A percentile compares a stretch with the other conserved stretches of the same genome.
Evolutionary conservation across 768 basidiomycete genomes (phyloP).

Genomic region (Sarcomyxa edulis): DNA sequence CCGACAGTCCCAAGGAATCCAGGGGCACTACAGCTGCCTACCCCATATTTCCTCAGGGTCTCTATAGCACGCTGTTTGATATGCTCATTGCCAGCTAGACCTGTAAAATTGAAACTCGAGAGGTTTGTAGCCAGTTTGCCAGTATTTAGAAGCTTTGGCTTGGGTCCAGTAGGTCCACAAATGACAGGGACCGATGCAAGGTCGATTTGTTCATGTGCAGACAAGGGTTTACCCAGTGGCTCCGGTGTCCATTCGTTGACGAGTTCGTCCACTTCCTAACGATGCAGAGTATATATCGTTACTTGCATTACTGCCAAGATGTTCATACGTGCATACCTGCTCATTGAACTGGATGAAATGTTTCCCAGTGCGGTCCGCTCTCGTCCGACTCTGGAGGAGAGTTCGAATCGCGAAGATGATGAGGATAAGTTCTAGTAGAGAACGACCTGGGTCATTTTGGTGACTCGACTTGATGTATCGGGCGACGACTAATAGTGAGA

Average conservation of each 20-base stretch:
- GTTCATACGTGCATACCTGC: conserved; percentile 49
- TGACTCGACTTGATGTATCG: conserved; percentile 93
- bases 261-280: conserved; percentile 95
- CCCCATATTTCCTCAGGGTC: conserved; percentile 80
- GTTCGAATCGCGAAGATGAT: conserved; percentile 86
- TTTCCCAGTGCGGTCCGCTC: conserved; percentile 77
- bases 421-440: conserved; percentile 82
- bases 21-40: conserved; percentile 92
- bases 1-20: conserved; percentile 96
- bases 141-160: conserved; percentile 66
- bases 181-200: conserved; percentile 74
- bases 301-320: background rate
- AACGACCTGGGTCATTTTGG: conserved; percentile 91
- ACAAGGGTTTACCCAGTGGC: conserved; percentile 63
- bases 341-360: conserved; percentile 89
- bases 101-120: conserved; percentile 87
- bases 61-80: conserved; percentile 84
- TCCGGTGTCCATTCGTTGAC: conserved; percentile 94
- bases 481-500: too few relatives aligned
- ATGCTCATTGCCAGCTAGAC: conserved; percentile 79
- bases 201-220: conserved; percentile 54
- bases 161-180: conserved; percentile 73
- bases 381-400: conserved; percentile 79
- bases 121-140: conserved; percentile 81
- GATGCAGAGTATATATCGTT: background rate